A percentile compares a stretch with the other conserved stretches of the same genome.
These are phyloP conservation scores for Blastomyces parvus DNA, from an alignment of 2,329 filamentous ascomycete species.

Conservation along the genomic window DNA sequence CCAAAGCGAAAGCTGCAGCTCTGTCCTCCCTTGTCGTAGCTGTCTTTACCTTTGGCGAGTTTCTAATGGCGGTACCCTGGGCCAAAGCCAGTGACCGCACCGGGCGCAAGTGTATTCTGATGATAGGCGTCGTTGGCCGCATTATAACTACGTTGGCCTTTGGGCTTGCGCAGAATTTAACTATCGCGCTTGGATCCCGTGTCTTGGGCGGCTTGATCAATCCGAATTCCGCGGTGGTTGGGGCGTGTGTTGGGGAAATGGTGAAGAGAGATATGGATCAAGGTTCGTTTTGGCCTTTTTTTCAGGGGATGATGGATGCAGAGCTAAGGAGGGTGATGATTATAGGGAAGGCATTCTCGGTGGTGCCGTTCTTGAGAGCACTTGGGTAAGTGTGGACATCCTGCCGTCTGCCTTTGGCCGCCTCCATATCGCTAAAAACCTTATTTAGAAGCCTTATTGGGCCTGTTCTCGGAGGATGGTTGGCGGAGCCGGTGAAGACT, in stretches of 20 bases:
- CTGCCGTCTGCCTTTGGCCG: neutral
- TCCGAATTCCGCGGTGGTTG: constrained; percentile 12
- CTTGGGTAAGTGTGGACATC: constrained; percentile 8
- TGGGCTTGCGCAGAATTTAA: constrained; percentile 8
- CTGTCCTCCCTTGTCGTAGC: constrained; percentile 8
- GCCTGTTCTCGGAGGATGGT: constrained; percentile 10
- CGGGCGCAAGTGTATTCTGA: constrained; percentile 11
- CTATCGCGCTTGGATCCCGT: constrained; percentile 4
- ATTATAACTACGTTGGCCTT: constrained; percentile 9
- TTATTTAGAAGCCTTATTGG: constrained; percentile 9
- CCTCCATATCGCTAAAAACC: neutral
- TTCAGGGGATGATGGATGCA: neutral
- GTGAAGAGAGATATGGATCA: constrained; percentile 6
- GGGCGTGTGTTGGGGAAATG: constrained; percentile 11
- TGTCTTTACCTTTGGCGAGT: constrained; percentile 13
- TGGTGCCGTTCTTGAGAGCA: constrained; percentile 12
- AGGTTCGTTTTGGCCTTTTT: neutral
- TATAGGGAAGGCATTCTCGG: constrained; percentile 11
- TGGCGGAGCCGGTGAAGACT: constrained; percentile 11
- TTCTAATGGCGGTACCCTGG: constrained; percentile 10
- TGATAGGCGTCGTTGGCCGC: constrained; percentile 9
- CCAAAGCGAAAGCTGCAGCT: constrained; percentile 2
- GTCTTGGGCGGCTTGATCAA: constrained; percentile 11
- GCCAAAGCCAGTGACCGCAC: constrained; percentile 11
- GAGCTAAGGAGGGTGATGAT: neutral